Evolutionary conservation across 345 rosid genomes (phyloP).

Genomic region (Anacardium occidentale): DNA sequence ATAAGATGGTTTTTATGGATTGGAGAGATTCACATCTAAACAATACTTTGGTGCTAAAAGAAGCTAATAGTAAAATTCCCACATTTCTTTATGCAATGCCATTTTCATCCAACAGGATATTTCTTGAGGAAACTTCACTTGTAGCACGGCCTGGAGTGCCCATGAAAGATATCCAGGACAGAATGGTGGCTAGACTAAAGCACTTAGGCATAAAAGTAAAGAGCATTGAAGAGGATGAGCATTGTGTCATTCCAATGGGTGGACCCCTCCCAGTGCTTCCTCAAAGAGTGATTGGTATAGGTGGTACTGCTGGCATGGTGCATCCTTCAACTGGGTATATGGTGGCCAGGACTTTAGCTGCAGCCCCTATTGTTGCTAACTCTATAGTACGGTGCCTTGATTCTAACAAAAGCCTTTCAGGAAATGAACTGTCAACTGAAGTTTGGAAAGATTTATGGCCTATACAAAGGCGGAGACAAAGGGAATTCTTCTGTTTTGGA

Average conservation of each 20-base stretch:
- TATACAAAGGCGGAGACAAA: conserved; percentile 79
- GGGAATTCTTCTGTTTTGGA: conserved; percentile 99
- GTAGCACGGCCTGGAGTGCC: conserved; percentile 88
- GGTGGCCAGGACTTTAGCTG: conserved; percentile 98
- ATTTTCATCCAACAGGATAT: conserved; percentile 68
- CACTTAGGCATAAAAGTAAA: conserved; percentile 81
- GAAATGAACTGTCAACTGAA: conserved; percentile 61
- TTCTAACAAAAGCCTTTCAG: conserved; percentile 42
- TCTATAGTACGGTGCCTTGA: conserved; percentile 72
- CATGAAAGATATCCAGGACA: conserved; percentile 86
- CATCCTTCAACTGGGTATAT: conserved; percentile 95
- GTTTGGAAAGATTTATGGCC: conserved; percentile 99
- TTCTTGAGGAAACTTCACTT: conserved; percentile 92
- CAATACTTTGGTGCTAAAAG: conserved; percentile 41
- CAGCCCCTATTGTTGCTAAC: conserved; percentile 87
- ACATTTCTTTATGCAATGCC: conserved; percentile 97
- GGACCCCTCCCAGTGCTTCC: conserved; percentile 96
- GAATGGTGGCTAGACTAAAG: conserved; percentile 89
- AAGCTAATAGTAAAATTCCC: conserved; percentile 67
- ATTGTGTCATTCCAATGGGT: conserved; percentile 94
- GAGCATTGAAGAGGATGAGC: conserved; percentile 86
- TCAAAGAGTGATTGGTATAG: conserved; percentile 91
- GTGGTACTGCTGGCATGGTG: conserved; percentile 95
- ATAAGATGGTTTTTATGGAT: conserved; percentile 97
- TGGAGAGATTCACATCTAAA: conserved; percentile 92